phyloP scores from a whole-genome alignment of 768 basidiomycete species.

The Tulasnella sp. region DNA sequence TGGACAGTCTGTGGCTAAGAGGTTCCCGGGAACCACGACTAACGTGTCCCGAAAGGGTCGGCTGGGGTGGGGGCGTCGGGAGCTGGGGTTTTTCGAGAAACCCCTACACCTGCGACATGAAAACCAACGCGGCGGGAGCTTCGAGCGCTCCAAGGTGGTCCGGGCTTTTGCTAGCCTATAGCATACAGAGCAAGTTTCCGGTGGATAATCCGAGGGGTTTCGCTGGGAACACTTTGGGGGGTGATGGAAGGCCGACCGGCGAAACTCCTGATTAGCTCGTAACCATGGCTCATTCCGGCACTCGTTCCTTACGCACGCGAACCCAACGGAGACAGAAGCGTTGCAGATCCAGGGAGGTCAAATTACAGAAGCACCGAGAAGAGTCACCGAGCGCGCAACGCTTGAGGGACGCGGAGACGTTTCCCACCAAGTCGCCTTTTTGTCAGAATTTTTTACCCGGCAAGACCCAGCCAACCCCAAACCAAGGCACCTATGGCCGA shows the following conservation, averaged over 20 bases:
- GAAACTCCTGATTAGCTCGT: background rate
- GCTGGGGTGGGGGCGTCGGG: background rate
- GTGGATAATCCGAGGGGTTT: background rate
- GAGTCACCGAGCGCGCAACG: background rate
- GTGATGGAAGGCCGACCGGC: background rate
- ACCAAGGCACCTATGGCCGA: background rate
- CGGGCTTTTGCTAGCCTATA: background rate
- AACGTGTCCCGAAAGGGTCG: background rate
- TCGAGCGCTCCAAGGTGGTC: background rate
- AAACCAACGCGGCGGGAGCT: background rate
- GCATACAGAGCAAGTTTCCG: background rate
- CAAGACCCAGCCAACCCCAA: background rate
- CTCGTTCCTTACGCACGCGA: background rate
- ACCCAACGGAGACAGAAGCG: background rate
- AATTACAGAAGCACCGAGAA: background rate
- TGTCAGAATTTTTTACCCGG: background rate
- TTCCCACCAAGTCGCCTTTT: background rate
- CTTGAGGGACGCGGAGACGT: background rate
- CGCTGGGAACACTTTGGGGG: background rate
- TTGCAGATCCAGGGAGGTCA: slow-evolving; percentile 9
- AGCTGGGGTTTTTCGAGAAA: background rate
- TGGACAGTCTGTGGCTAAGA: background rate
- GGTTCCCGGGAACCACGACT: background rate
- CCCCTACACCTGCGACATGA: background rate
- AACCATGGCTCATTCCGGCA: background rate